Percentiles rank a stretch among this genome's conserved stretches.
Evolutionary conservation across 1,284 basidiomycete species (phyloP).

Genomic region (Moniliophthora roreri): DNA sequence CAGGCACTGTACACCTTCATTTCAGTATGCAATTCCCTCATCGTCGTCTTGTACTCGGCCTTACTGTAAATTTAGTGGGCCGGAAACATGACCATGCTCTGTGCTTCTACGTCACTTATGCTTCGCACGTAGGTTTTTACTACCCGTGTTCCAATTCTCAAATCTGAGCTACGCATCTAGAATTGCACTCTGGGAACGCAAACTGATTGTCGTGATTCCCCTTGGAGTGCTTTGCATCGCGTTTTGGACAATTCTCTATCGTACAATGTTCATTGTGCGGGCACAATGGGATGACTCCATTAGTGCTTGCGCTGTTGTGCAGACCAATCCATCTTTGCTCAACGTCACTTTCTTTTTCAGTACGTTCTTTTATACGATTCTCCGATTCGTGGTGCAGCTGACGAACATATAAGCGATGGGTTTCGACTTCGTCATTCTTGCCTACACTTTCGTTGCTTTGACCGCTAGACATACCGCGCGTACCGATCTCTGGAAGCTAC

Average conservation of each 20-base stretch:
- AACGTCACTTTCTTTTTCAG: conserved; percentile 70
- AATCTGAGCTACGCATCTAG: conserved; percentile 31
- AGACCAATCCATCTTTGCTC: conserved; percentile 53
- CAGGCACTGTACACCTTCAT: conserved; percentile 68
- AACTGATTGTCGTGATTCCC: conserved; percentile 44
- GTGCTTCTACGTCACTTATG: conserved; percentile 68
- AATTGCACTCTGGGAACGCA: conserved; percentile 69
- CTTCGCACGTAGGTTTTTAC: conserved; percentile 54
- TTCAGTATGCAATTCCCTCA: conserved; percentile 42
- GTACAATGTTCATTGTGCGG: conserved; percentile 65
- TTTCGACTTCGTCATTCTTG: conserved; percentile 61
- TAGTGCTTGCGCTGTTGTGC: conserved; percentile 47
- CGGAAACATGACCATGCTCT: conserved; percentile 63
- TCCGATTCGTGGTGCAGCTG: conserved; percentile 1
- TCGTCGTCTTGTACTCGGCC: background rate
- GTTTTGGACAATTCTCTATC: conserved; percentile 66
- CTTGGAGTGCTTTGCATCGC: conserved; percentile 55
- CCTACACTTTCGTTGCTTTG: conserved; percentile 52
- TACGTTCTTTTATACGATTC: conserved; percentile 31
- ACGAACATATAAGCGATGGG: conserved; percentile 50
- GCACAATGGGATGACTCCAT: conserved; percentile 46
- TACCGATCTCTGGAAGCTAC: conserved; percentile 58
- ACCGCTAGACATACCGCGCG: conserved; percentile 48
- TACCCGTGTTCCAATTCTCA: background rate
- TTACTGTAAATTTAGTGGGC: conserved; percentile 41